Conservation (phyloP, 192 early-diverging fungal genomes). For the Spinellus fusiger region DNA sequence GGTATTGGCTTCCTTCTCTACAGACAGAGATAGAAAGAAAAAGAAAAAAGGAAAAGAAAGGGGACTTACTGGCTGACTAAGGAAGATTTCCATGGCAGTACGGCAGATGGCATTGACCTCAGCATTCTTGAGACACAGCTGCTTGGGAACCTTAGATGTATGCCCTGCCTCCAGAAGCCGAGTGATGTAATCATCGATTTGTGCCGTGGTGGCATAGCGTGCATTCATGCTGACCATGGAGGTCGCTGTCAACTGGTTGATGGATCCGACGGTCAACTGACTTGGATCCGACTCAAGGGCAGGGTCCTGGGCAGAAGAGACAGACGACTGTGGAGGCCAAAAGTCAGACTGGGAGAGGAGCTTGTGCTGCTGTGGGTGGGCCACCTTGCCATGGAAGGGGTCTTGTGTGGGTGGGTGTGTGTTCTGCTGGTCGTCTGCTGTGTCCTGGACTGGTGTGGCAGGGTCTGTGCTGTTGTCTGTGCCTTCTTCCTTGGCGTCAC, state of each 20-base stretch:
- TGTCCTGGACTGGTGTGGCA: not conserved
- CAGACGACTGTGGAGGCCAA: conserved; percentile 12
- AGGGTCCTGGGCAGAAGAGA: not conserved
- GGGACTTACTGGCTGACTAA: conserved; percentile 70
- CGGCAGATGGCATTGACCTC: conserved; percentile 86
- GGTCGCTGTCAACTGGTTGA: conserved; percentile 32
- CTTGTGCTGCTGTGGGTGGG: conserved; percentile 24
- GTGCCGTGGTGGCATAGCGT: conserved; percentile 11
- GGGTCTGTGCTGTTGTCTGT: conserved; percentile 1
- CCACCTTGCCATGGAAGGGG: conserved; percentile 11
- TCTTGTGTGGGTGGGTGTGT: no score
- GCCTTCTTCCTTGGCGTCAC: not conserved
- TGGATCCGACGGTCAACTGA: conserved; percentile 32
- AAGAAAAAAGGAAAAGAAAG: not conserved
- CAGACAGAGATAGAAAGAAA: not conserved
- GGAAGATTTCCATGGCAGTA: conserved; percentile 79
- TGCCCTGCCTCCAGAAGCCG: conserved; percentile 77
- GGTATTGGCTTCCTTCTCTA: not conserved
- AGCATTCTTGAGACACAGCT: conserved; percentile 76
- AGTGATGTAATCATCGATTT: conserved; percentile 84
- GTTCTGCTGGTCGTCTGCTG: not conserved
- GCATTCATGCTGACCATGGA: conserved; percentile 21
- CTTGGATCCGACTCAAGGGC: conserved; percentile 19
- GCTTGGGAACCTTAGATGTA: conserved; percentile 65
- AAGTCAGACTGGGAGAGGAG: conserved; percentile 17